Base-by-base conservation (phyloP, 176 grass and related monocot genomes). In the Phyllostachys edulis region DNA sequence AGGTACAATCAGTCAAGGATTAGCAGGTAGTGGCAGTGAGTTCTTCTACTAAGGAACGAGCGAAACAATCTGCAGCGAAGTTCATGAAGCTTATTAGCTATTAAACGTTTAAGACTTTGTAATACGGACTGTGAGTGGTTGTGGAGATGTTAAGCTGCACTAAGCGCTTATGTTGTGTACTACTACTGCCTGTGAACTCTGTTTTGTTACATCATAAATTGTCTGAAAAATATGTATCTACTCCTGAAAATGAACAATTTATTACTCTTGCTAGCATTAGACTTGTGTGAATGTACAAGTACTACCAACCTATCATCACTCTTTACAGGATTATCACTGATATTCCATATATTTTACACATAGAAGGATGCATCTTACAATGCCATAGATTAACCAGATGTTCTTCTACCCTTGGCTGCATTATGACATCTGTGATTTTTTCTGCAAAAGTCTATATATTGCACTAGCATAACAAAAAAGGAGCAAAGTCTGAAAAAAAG, bases 51-150 rank as follows among this genome's bases (percentile, higher is more conserved):
- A 24, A 32, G 75, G 29, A 86, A 83, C 29, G 71, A 72, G 56
- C 4, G n/a, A 63, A 81, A 74, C 12, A 50, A 80, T 54, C 17
- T 85, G 81, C 62, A 40, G 69, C 82, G 1, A 42, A 7, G 77
- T 81, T 85, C 17, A 68, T 67, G 57, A 77, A 49, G 57, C 69
- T 32, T 73, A 82, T 26, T 74, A 78, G 6, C 72, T 71, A 47
- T 71, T n/a, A 73, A 61, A 49, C 26, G 29, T 29, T 29, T 29
- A 24, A 78, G 55, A 71, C 56, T 82, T 39, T 72, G 44, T 55
- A 83, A 29, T 66, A 65, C 29, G 18, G 36, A 45, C n/a, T 27
- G 2, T 5, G 39, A 40, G 41, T 63, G 67, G 20, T 66, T 77
- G 52, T 65, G 65, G 63, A 70, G 63, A 71, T 76, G 55, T 62